Evolutionary conservation across 2,329 filamentous ascomycete genomes (phyloP).

Genomic region (Aspergillus luchuensis): DNA sequence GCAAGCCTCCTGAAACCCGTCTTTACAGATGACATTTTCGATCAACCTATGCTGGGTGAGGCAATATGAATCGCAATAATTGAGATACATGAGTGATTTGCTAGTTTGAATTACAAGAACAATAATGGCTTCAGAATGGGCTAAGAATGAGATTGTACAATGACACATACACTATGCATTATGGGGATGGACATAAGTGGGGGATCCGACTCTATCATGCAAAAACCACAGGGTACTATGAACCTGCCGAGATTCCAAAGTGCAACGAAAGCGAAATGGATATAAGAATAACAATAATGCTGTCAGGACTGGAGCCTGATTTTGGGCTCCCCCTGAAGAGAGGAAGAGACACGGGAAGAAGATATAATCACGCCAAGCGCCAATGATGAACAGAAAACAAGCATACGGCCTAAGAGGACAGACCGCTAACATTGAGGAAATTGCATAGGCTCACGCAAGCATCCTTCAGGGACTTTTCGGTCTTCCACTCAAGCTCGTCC

Average conservation of each 20-base stretch:
- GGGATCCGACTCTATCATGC: conserved; percentile 6
- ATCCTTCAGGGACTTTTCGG: conserved; percentile 40
- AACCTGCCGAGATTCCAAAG: not conserved
- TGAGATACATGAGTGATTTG: too few species aligned
- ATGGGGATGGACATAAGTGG: not conserved
- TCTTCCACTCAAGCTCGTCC: conserved; percentile 57
- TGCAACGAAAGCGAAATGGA: conserved; percentile 4
- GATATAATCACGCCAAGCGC: conserved; percentile 1
- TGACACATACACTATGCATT: not conserved
- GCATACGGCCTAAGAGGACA: conserved; percentile 24
- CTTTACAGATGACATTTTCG: too few species aligned
- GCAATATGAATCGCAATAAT: too few species aligned
- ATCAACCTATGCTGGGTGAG: too few species aligned
- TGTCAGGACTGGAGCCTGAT: not conserved
- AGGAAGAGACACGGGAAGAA: not conserved
- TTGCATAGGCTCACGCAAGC: conserved; percentile 43
- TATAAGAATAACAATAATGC: not conserved
- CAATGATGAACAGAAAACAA: conserved; percentile 6
- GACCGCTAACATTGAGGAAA: conserved; percentile 37
- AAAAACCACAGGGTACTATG: not conserved
- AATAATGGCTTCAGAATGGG: too few species aligned
- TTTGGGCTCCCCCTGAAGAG: not conserved
- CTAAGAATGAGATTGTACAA: too few species aligned
- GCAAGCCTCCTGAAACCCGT: too few species aligned
- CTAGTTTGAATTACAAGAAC: too few species aligned